phyloP scores from a whole-genome alignment of 1,284 basidiomycete species.

The Boletus subluridellus region DNA sequence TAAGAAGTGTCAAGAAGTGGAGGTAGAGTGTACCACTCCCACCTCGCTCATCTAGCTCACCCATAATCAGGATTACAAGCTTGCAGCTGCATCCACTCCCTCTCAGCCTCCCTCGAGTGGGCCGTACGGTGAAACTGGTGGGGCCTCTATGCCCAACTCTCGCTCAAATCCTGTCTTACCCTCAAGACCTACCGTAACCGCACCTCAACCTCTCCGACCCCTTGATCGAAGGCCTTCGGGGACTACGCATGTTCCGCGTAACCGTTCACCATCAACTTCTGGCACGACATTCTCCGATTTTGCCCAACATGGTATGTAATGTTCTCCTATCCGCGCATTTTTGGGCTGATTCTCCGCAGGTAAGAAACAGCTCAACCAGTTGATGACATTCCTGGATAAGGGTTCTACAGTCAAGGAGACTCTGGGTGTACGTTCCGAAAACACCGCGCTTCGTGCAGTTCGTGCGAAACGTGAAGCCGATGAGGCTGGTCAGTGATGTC shows the following conservation, averaged over 20 bases:
- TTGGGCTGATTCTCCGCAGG: slow-evolving; percentile 39
- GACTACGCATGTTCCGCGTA: slow-evolving; percentile 49
- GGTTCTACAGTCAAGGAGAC: slow-evolving; percentile 57
- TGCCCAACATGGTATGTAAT: slow-evolving; percentile 63
- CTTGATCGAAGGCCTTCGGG: slow-evolving; percentile 71
- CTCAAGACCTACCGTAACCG: slow-evolving; percentile 47
- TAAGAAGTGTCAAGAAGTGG: slow-evolving; percentile 79
- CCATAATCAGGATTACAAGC: slow-evolving; percentile 55
- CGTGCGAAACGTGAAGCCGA: slow-evolving; percentile 87
- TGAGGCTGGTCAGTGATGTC: slow-evolving; percentile 67
- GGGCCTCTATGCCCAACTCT: slow-evolving; percentile 31
- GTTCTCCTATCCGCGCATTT: neutral
- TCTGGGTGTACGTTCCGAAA: slow-evolving; percentile 54
- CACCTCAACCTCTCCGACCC: slow-evolving; percentile 67
- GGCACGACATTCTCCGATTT: slow-evolving; percentile 70
- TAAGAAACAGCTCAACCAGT: slow-evolving; percentile 72
- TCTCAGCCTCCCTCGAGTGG: slow-evolving; percentile 23
- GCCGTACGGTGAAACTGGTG: slow-evolving; percentile 18
- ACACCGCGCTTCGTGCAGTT: slow-evolving; percentile 65
- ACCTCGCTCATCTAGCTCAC: slow-evolving; percentile 11
- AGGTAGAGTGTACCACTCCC: slow-evolving; percentile 45
- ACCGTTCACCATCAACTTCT: slow-evolving; percentile 67
- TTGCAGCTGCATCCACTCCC: slow-evolving; percentile 41
- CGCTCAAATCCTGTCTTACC: slow-evolving; percentile 35
- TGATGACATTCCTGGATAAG: slow-evolving; percentile 76